Evolutionary conservation across 306 rosid species (phyloP).

Genomic region (Styphnolobium japonicum): DNA sequence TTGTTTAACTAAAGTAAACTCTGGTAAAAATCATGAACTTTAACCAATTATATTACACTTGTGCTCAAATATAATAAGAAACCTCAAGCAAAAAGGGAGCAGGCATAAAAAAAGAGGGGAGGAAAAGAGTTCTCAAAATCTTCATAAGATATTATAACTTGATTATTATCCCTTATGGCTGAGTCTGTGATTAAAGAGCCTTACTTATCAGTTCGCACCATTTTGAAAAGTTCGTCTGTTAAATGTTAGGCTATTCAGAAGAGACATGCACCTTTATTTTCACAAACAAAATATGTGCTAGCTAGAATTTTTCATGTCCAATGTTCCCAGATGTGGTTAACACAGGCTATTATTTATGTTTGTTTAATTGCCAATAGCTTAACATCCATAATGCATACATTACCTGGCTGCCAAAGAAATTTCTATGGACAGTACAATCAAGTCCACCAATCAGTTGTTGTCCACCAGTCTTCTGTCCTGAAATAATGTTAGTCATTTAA

Average conservation of each 20-base stretch:
- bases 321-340: background rate
- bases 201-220: background rate
- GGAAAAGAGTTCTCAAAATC: background rate
- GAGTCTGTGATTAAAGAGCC: background rate
- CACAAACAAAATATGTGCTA: background rate
- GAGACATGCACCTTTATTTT: background rate
- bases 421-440: constrained; percentile 90
- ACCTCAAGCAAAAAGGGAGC: background rate
- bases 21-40: background rate
- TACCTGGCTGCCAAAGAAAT: constrained; percentile 98
- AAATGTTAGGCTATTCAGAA: background rate
- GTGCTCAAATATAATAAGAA: background rate
- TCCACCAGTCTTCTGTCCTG: constrained; percentile 96
- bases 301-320: background rate
- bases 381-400: background rate
- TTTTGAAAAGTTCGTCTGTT: background rate
- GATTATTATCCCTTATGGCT: background rate
- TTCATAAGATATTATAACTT: background rate
- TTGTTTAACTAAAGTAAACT: background rate
- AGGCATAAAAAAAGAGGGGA: background rate
- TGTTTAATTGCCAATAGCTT: background rate
- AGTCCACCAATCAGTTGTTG: constrained; percentile 91
- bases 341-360: background rate
- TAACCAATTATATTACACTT: background rate
- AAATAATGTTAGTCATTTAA: constrained; percentile 28